These are phyloP conservation scores for Arthrobotrys sphaeroides DNA, from an alignment of 2,329 filamentous ascomycete genomes.

Conservation along the genomic window DNA sequence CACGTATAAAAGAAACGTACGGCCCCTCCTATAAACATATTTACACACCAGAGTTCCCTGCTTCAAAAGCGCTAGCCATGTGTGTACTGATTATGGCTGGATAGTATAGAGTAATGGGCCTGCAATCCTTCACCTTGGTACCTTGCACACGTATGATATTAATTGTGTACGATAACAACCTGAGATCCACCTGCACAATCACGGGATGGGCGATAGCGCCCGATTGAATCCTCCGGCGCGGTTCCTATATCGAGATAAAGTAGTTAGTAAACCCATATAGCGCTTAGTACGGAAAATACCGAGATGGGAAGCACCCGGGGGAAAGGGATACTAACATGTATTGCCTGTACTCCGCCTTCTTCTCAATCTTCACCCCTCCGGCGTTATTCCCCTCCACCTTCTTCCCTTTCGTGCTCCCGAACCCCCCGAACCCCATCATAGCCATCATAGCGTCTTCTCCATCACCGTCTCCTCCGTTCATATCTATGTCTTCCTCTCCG, in stretches of 20 bases:
- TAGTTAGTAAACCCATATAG: not conserved
- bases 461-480: constrained; percentile 67
- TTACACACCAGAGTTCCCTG: too few species aligned
- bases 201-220: constrained; percentile 71
- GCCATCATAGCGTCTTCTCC: constrained; percentile 80
- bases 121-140: too few species aligned
- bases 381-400: constrained; percentile 87
- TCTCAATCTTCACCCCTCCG: constrained; percentile 84
- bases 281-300: too few species aligned
- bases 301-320: not conserved
- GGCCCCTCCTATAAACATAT: too few species aligned
- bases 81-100: too few species aligned
- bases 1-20: not conserved
- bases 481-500: constrained; percentile 63
- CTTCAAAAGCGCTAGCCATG: too few species aligned
- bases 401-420: constrained; percentile 87
- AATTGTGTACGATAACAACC: too few species aligned
- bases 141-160: too few species aligned
- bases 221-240: constrained; percentile 82
- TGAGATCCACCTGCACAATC: constrained; percentile 15
- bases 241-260: constrained; percentile 65
- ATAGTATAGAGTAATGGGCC: too few species aligned
- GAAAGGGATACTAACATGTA: constrained; percentile 72
- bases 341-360: constrained; percentile 92
- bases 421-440: constrained; percentile 89